Evolutionary conservation across 352 stramenopile species (phyloP).

Genomic region (Phytophthora cactorum): DNA sequence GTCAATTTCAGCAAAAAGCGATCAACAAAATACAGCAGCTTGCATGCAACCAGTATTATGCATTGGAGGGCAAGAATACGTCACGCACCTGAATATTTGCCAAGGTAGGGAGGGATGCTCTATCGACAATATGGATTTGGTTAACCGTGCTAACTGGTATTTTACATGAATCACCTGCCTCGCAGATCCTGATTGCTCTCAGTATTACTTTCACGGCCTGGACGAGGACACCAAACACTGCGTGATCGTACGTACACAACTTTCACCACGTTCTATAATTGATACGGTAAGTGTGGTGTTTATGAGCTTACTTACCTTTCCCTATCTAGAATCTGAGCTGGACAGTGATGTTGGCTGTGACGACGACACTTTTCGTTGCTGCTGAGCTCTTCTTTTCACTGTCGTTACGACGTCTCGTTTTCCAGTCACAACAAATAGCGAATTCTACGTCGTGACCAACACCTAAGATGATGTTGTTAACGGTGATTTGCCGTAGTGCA

Average conservation of each 20-base stretch:
- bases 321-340: slow-evolving; percentile 34
- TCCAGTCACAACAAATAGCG: neutral
- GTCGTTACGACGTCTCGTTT: slow-evolving; percentile 36
- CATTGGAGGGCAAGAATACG: slow-evolving; percentile 50
- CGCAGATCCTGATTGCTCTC: slow-evolving; percentile 62
- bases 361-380: slow-evolving; percentile 42
- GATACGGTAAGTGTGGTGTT: neutral
- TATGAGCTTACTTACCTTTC: slow-evolving; percentile 2
- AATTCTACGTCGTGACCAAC: neutral
- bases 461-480: no score
- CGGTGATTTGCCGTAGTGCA: no score
- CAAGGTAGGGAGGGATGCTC: slow-evolving; percentile 35
- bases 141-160: neutral
- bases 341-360: slow-evolving; percentile 32
- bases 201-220: slow-evolving; percentile 63
- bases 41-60: slow-evolving; percentile 20
- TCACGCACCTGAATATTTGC: slow-evolving; percentile 50
- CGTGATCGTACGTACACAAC: slow-evolving; percentile 42
- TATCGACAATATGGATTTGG: no score
- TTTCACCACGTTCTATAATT: slow-evolving; percentile 10
- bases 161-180: neutral
- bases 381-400: slow-evolving; percentile 51
- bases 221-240: slow-evolving; percentile 42
- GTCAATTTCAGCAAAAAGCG: neutral
- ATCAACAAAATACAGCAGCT: neutral